Evolutionary conservation across 2,329 filamentous ascomycete genomes (phyloP).

Genomic region (Colletotrichum costaricense): DNA sequence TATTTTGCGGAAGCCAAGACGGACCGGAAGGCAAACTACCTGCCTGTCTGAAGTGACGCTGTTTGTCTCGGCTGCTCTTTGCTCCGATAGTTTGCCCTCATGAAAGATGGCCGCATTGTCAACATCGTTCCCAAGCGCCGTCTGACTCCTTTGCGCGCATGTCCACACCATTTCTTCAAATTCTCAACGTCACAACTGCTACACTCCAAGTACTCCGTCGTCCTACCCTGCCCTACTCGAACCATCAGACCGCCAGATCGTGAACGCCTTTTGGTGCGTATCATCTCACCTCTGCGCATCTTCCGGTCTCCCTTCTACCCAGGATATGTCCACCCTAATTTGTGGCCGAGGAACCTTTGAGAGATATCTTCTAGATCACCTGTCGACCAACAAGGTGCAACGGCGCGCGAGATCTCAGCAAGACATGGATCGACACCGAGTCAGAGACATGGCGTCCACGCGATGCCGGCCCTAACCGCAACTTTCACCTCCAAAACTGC

Average conservation of each 20-base stretch:
- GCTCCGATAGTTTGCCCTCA: background rate
- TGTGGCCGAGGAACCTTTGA: background rate
- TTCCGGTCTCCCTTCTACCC: background rate
- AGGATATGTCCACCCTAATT: background rate
- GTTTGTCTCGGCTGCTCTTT: slow-evolving; percentile 2
- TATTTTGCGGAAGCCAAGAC: slow-evolving; percentile 15
- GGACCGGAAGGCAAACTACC: slow-evolving; percentile 2
- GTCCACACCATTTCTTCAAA: background rate
- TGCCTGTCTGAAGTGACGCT: background rate
- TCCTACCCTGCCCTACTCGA: background rate
- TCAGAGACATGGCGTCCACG: slow-evolving; percentile 31
- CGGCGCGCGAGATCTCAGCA: slow-evolving; percentile 17
- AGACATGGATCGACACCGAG: slow-evolving; percentile 29
- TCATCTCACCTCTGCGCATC: background rate
- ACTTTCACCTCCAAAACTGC: background rate
- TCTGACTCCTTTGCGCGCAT: background rate
- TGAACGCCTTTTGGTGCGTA: slow-evolving; percentile 2
- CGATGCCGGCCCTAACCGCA: slow-evolving; percentile 13
- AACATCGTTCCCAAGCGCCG: background rate
- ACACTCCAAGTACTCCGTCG: background rate
- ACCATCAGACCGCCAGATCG: slow-evolving; percentile 4
- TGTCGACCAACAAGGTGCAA: slow-evolving; percentile 14
- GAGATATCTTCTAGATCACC: slow-evolving; percentile 9
- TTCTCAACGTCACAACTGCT: background rate
- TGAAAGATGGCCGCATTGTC: background rate